These are phyloP conservation scores for Leccinum subrobustum DNA, from an alignment of 1,284 basidiomycete species.

Conservation along the genomic window DNA sequence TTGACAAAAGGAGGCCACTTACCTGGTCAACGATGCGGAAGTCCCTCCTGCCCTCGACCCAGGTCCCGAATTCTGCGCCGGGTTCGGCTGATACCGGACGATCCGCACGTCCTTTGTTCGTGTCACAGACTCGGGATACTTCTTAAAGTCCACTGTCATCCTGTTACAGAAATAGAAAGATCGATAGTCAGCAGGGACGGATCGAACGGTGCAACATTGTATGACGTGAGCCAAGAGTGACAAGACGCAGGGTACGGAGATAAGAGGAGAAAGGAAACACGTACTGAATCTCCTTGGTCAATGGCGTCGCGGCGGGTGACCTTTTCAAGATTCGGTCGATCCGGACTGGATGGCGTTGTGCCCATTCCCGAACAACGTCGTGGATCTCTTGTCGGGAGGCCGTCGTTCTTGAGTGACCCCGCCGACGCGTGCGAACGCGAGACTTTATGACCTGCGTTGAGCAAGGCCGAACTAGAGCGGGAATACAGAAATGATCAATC, in stretches of 20 bases:
- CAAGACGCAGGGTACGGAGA: not conserved
- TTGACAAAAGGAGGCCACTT: not conserved
- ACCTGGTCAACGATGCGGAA: conserved; percentile 30
- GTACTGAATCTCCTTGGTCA: conserved; percentile 68
- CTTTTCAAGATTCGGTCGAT: conserved; percentile 74
- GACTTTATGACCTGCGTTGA: conserved; percentile 82
- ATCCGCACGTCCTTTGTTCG: conserved; percentile 67
- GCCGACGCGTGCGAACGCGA: conserved; percentile 89
- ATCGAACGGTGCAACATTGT: not conserved
- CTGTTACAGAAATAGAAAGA: conserved; percentile 36
- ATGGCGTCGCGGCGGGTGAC: conserved; percentile 65
- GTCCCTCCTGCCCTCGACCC: conserved; percentile 53
- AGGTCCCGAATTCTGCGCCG: conserved; percentile 91
- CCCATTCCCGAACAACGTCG: conserved; percentile 84
- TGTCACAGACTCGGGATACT: conserved; percentile 64
- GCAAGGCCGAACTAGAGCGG: conserved; percentile 71
- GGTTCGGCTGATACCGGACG: conserved; percentile 91
- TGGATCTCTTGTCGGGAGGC: conserved; percentile 74
- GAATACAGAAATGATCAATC: not conserved
- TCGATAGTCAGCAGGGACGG: too few relatives aligned
- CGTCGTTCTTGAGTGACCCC: conserved; percentile 88
- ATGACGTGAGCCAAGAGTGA: not conserved
- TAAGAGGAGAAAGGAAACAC: conserved; percentile 27
- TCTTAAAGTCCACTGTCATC: conserved; percentile 68
- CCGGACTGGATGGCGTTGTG: conserved; percentile 80